Percentiles rank a stretch among this genome's conserved stretches.
These are phyloP conservation scores for Mycena polygramma DNA, from an alignment of 768 basidiomycete species.

Conservation along the genomic window DNA sequence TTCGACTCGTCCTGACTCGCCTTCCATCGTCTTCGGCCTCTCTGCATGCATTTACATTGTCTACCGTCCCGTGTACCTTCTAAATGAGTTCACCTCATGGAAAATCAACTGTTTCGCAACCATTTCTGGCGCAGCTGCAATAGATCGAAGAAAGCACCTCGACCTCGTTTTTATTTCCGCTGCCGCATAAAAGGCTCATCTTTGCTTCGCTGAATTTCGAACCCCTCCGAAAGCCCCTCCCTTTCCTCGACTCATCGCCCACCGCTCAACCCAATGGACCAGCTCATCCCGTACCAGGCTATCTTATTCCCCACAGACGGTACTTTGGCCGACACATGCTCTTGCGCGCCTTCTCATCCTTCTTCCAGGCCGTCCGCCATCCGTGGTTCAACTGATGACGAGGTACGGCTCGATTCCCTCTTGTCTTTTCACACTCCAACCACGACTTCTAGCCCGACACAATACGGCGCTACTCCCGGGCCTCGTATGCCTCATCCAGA, in stretches of 20 bases:
- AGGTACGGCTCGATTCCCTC: slow-evolving; percentile 56
- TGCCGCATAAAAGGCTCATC: slow-evolving; percentile 41
- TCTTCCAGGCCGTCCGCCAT: slow-evolving; percentile 71
- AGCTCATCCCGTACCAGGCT: slow-evolving; percentile 73
- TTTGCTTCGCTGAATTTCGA: slow-evolving; percentile 28
- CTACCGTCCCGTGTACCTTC: slow-evolving; percentile 34
- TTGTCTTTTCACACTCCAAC: background rate
- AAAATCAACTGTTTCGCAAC: slow-evolving; percentile 43
- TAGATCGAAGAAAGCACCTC: slow-evolving; percentile 47
- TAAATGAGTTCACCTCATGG: slow-evolving; percentile 55
- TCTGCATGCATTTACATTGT: slow-evolving; percentile 31
- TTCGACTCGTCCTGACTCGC: slow-evolving; percentile 26
- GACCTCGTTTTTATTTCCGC: slow-evolving; percentile 55
- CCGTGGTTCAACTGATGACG: slow-evolving; percentile 80
- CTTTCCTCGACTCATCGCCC: background rate
- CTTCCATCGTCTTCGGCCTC: slow-evolving; percentile 32
- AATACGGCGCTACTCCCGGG: slow-evolving; percentile 44
- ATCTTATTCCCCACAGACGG: slow-evolving; percentile 84
- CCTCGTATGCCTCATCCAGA: slow-evolving; percentile 86
- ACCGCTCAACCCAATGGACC: slow-evolving; percentile 63
- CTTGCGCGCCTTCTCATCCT: background rate
- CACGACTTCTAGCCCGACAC: slow-evolving; percentile 20
- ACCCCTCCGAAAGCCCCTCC: slow-evolving; percentile 7
- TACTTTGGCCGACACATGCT: background rate
- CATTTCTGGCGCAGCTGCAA: slow-evolving; percentile 34